Evolutionary conservation across 306 rosid genomes (phyloP).

Genomic region (Notholithocarpus densiflorus): DNA sequence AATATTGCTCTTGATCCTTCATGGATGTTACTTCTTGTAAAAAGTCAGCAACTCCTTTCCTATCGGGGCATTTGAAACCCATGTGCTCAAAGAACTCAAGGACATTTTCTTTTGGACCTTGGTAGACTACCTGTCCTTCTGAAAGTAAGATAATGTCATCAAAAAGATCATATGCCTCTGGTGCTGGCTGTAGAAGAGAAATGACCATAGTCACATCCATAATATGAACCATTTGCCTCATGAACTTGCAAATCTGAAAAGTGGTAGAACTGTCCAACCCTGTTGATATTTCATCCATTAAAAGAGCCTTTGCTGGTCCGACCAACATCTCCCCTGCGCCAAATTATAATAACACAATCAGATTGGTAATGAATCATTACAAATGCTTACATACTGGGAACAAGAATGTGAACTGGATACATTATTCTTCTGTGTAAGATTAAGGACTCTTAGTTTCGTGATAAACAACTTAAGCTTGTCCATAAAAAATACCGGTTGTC

Average conservation of each 20-base stretch:
- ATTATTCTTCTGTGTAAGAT: not conserved
- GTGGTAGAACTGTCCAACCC: conserved; percentile 93
- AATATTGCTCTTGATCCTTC: conserved; percentile 85
- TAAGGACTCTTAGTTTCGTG: not conserved
- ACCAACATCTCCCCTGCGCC: conserved; percentile 82
- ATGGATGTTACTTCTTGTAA: conserved; percentile 82
- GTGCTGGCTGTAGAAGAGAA: conserved; percentile 58
- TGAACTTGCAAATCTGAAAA: conserved; percentile 72
- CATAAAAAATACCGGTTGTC: conserved; percentile 40
- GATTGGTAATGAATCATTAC: not conserved
- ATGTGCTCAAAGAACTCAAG: conserved; percentile 57
- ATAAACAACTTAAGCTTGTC: not conserved
- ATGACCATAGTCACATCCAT: conserved; percentile 71
- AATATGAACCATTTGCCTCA: conserved; percentile 89
- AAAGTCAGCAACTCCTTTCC: conserved; percentile 87
- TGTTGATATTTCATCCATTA: conserved; percentile 93
- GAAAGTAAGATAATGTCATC: conserved; percentile 59
- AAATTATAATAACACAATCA: conserved; percentile 9
- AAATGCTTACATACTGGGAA: not conserved
- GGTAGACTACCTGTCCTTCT: conserved; percentile 77
- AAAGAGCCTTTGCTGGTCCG: conserved; percentile 77
- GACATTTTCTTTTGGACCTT: conserved; percentile 62
- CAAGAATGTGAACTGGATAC: not conserved
- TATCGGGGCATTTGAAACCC: conserved; percentile 66
- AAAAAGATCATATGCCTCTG: conserved; percentile 65